Percentiles rank a stretch among this genome's conserved stretches.
Conservation (phyloP, 768 basidiomycete species). For the Cystoderma amianthinum region DNA sequence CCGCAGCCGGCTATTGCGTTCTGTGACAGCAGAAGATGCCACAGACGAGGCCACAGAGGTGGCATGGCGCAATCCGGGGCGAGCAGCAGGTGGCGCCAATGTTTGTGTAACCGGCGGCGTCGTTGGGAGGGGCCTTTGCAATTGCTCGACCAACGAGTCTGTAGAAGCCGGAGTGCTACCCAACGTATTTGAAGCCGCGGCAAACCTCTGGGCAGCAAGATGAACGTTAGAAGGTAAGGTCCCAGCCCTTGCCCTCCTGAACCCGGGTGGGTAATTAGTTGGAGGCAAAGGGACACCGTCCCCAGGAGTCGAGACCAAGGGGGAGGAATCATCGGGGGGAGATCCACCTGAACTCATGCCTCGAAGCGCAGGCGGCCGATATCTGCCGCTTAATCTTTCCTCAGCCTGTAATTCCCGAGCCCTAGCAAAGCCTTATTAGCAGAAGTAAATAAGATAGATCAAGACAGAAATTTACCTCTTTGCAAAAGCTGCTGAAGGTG, state of each 20-base stretch:
- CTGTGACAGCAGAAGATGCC: slow-evolving; percentile 42
- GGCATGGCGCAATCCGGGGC: slow-evolving; percentile 73
- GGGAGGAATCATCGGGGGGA: slow-evolving; percentile 60
- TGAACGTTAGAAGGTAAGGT: slow-evolving; percentile 95
- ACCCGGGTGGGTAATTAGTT: slow-evolving; percentile 78
- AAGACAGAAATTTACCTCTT: slow-evolving; percentile 76
- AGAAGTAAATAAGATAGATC: no score
- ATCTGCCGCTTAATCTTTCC: slow-evolving; percentile 60
- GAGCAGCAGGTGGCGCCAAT: slow-evolving; percentile 32
- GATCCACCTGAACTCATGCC: slow-evolving; percentile 63
- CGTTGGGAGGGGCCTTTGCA: slow-evolving; percentile 42
- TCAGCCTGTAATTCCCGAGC: slow-evolving; percentile 83
- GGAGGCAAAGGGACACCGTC: slow-evolving; percentile 57
- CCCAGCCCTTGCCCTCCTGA: slow-evolving; percentile 93
- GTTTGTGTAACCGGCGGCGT: slow-evolving; percentile 28
- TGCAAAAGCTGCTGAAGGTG: slow-evolving; percentile 83
- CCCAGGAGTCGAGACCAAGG: slow-evolving; percentile 49
- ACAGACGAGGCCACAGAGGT: slow-evolving; percentile 56
- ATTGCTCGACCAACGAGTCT: slow-evolving; percentile 39
- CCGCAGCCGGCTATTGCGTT: slow-evolving; percentile 78
- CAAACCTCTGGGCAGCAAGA: slow-evolving; percentile 78
- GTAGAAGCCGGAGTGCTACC: slow-evolving; percentile 35
- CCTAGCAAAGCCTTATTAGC: slow-evolving; percentile 30
- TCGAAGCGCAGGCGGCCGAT: slow-evolving; percentile 78
- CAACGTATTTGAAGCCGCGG: slow-evolving; percentile 56